Conservation (phyloP, 164 flowering plant genomes). For the Umbilicus rupestris region DNA sequence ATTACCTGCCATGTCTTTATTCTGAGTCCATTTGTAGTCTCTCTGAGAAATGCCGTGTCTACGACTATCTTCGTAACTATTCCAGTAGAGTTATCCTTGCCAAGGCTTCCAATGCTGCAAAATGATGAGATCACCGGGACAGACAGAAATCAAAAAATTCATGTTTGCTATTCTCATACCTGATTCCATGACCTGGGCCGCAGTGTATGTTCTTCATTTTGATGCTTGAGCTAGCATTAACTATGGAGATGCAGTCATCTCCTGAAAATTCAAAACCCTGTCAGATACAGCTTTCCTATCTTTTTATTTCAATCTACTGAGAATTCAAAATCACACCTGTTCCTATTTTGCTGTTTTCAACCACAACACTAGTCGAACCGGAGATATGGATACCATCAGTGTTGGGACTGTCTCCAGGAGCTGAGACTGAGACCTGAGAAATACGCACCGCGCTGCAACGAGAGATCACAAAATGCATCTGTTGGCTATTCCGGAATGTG, state of each 20-base stretch:
- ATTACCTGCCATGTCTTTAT: slow-evolving; percentile 98
- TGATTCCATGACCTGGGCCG: slow-evolving; percentile 94
- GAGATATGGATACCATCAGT: slow-evolving; percentile 94
- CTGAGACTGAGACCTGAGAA: slow-evolving; percentile 33
- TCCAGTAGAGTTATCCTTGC: slow-evolving; percentile 71
- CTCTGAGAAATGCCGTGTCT: slow-evolving; percentile 56
- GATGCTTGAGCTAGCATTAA: slow-evolving; percentile 64
- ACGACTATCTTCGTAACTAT: slow-evolving; percentile 59
- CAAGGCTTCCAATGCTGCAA: slow-evolving; percentile 90
- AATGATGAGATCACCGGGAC: background rate
- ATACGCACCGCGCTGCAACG: slow-evolving; percentile 49
- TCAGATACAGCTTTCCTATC: background rate
- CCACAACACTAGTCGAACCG: slow-evolving; percentile 58
- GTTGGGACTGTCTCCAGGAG: slow-evolving; percentile 93
- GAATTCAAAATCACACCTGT: slow-evolving; percentile 43
- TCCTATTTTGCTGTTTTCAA: slow-evolving; percentile 69
- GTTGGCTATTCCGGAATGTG: slow-evolving; percentile 74
- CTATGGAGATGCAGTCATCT: slow-evolving; percentile 86
- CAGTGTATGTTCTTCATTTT: slow-evolving; percentile 72
- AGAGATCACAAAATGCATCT: slow-evolving; percentile 71
- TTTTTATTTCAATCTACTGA: background rate
- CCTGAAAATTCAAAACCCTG: slow-evolving; percentile 27
- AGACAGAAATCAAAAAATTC: background rate
- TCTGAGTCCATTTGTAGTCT: slow-evolving; percentile 78
- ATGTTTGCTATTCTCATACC: slow-evolving; percentile 26